Percentiles rank a stretch among this genome's conserved stretches.
Conservation (phyloP, 352 stramenopile species). For the Pythium scleroteichum region DNA sequence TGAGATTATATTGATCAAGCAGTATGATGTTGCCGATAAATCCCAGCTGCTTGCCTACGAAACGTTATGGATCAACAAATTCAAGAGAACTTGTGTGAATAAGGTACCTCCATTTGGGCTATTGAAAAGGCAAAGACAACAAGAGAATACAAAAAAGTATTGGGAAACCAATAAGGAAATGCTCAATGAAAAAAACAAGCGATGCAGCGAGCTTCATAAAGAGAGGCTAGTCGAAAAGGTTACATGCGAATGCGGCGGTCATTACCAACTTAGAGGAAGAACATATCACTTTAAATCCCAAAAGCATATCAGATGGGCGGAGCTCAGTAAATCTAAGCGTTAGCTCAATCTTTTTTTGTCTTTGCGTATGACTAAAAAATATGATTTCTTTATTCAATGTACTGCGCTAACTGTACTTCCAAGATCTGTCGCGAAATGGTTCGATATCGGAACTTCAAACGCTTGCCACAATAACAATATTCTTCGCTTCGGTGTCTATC, state of each 20-base stretch:
- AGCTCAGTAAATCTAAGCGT: constrained; percentile 4
- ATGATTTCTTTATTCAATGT: constrained; percentile 12
- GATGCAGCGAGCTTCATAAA: constrained; percentile 29
- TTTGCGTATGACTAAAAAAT: constrained; percentile 16
- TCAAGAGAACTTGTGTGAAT: constrained; percentile 31
- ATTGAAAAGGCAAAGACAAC: constrained; percentile 16
- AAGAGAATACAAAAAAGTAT: constrained; percentile 26
- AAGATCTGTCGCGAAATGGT: constrained; percentile 18
- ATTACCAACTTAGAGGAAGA: constrained; percentile 27
- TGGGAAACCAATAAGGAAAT: constrained; percentile 28
- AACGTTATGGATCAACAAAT: constrained; percentile 29
- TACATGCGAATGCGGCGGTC: constrained; percentile 19
- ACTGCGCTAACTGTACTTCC: constrained; percentile 14
- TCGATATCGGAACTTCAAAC: constrained; percentile 17
- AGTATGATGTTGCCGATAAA: constrained; percentile 28
- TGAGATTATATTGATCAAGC: constrained; percentile 30
- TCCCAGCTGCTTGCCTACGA: constrained; percentile 22
- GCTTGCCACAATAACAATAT: constrained; percentile 15
- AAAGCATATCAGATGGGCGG: constrained; percentile 26
- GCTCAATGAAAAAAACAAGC: constrained; percentile 27
- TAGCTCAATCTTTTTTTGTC: not conserved
- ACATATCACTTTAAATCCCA: constrained; percentile 30
- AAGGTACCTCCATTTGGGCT: constrained; percentile 25
- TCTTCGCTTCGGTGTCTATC: constrained; percentile 18
- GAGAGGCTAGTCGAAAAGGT: constrained; percentile 19